Conservation (phyloP, 2,329 filamentous ascomycete species). For the Penicillium sp. region DNA sequence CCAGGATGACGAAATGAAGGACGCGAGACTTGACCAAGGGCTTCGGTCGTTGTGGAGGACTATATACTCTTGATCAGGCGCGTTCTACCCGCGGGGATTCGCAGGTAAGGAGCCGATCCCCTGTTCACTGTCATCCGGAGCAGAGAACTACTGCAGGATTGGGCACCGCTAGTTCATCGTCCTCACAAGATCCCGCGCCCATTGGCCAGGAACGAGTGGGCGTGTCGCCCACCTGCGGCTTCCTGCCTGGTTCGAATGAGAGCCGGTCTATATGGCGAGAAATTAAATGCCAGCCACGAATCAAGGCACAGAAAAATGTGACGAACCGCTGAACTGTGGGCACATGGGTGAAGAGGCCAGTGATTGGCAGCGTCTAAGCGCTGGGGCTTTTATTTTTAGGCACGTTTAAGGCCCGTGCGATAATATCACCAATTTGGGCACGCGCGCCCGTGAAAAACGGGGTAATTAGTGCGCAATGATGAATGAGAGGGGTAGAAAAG, state of each 20-base stretch:
- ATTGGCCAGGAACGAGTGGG: slow-evolving; percentile 20
- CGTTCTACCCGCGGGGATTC: slow-evolving; percentile 15
- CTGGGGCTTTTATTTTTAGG: slow-evolving; percentile 34
- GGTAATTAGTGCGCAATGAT: slow-evolving; percentile 8
- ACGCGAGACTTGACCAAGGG: slow-evolving; percentile 25
- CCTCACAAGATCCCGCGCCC: not conserved
- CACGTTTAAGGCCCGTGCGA: slow-evolving; percentile 13
- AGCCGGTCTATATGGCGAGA: not conserved
- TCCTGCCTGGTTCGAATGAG: slow-evolving; percentile 6
- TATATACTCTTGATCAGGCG: slow-evolving; percentile 30
- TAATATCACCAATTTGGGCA: slow-evolving; percentile 11
- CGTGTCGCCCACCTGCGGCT: slow-evolving; percentile 25
- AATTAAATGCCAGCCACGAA: slow-evolving; percentile 11
- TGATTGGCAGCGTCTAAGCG: slow-evolving; percentile 30
- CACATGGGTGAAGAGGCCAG: slow-evolving; percentile 11
- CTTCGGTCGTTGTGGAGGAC: slow-evolving; percentile 25
- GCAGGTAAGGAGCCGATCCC: slow-evolving; percentile 15
- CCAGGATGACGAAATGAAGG: slow-evolving; percentile 26
- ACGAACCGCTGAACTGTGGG: slow-evolving; percentile 18
- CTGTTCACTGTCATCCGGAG: slow-evolving; percentile 18
- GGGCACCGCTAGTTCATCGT: slow-evolving; percentile 25
- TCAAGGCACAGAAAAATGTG: slow-evolving; percentile 18
- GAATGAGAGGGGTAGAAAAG: not conserved
- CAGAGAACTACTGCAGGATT: slow-evolving; percentile 33
- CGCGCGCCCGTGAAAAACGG: not conserved